Conservation (phyloP, 345 rosid species). For the sweet orange (Citrus sinensis) region DNA sequence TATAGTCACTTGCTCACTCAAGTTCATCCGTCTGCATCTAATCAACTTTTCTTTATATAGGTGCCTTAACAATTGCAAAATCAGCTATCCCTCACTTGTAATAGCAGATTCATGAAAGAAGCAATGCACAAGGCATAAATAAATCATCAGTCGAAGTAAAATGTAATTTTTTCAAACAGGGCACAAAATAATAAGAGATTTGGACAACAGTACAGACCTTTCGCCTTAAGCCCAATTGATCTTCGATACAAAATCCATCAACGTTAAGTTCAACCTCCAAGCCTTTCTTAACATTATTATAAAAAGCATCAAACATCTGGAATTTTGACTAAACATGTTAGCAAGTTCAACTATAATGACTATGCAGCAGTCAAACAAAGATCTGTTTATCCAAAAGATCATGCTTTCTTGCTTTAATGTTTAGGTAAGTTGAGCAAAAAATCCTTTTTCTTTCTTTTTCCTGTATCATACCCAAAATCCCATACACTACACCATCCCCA, state of each 20-base stretch:
- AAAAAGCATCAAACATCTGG: slow-evolving; percentile 56
- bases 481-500: neutral
- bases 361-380: neutral
- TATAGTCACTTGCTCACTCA: neutral
- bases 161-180: neutral
- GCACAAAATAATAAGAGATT: neutral
- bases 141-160: neutral
- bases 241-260: slow-evolving; percentile 44
- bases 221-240: slow-evolving; percentile 22
- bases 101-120: neutral
- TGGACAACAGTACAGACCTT: slow-evolving; percentile 36
- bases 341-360: neutral
- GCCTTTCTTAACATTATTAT: slow-evolving; percentile 49
- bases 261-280: slow-evolving; percentile 33
- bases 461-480: too few species aligned
- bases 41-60: neutral
- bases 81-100: neutral
- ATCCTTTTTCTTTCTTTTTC: neutral
- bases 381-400: neutral
- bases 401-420: neutral
- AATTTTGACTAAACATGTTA: slow-evolving; percentile 4
- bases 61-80: neutral
- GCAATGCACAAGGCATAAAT: neutral
- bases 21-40: neutral
- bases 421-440: neutral